Evolutionary conservation across 441 rosid species (phyloP), one percentile per base, ranked within the genome.

Genomic region (Populus hybrid): DNA sequence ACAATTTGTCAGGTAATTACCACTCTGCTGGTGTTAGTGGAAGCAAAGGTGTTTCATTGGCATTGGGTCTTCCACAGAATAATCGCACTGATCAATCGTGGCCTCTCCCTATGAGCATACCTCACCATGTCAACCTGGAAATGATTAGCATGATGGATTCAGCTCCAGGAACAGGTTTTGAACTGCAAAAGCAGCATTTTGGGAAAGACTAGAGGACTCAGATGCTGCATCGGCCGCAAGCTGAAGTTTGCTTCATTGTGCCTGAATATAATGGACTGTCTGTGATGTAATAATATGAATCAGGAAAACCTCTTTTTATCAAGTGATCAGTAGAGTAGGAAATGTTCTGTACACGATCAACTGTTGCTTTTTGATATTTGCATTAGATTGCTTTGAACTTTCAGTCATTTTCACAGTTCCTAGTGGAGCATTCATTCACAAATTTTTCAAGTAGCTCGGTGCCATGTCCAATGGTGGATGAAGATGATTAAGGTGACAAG

Each of bases 41-140:
- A 67, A 79, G 75, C 56, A 71, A 56, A 24, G 72, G 69, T 20
- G 79, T 85, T 61, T 74, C 84, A 26, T 67, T 88, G 73, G 56
- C 56, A 12, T 45, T 45, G 56, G 56, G 56, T 45, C 56, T 45
- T 45, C 56, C 56, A 45, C 56, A 45, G 56, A 45, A 45, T 45
- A 45, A 14, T 45, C 56, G 56, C 56, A 45, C 18, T 45, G 56
- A 45, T 67, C 68, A 77, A 14, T 68, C 75, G 8, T 31, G 40
- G 69, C 76, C 77, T 3, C 26, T 74, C 56, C 76, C 76, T 1
- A n/a, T 83, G 38, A 81, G 71, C 80, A 31, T 72, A 3, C 68
- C 76, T 31, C 80, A 61, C n/a, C 78, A 76, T 23, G 77, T 79
- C 21, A 70, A 72, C 77, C 70, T 84, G 56, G 79, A 69, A 81